Evolutionary conservation across 2,329 filamentous ascomycete genomes (phyloP).

Genomic region (Dactylellina parvicollis): DNA sequence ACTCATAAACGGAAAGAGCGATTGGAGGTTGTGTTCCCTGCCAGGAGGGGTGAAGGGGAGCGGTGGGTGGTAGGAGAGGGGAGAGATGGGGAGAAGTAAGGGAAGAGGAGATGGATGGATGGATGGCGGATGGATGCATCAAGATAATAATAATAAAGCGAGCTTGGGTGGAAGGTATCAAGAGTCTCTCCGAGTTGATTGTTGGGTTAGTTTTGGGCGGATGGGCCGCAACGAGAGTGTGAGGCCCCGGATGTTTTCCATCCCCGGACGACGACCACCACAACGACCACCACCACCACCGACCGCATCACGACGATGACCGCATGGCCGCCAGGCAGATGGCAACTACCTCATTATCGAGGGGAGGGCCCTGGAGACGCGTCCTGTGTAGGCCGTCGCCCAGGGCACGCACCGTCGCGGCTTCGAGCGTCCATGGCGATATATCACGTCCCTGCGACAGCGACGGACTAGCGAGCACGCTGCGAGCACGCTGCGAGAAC

Average conservation of each 20-base stretch:
- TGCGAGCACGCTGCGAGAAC: slow-evolving; percentile 1
- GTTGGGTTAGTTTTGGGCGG: not conserved
- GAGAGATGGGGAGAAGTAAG: slow-evolving; percentile 23
- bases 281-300: not conserved
- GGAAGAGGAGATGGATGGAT: slow-evolving; percentile 30
- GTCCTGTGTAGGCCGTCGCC: slow-evolving; percentile 8
- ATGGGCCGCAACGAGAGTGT: slow-evolving; percentile 26
- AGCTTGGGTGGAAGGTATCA: slow-evolving; percentile 22
- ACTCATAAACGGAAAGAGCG: slow-evolving; percentile 40
- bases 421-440: not conserved
- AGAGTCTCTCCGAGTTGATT: not conserved
- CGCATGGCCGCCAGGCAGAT: not conserved
- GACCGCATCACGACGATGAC: not conserved
- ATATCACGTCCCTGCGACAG: not conserved
- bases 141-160: slow-evolving; percentile 53
- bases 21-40: slow-evolving; percentile 27
- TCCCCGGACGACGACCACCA: not conserved
- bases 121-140: slow-evolving; percentile 42
- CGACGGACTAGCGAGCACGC: not conserved
- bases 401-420: slow-evolving; percentile 18
- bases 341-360: not conserved
- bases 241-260: slow-evolving; percentile 8
- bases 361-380: not conserved
- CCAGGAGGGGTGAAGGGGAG: slow-evolving; percentile 23
- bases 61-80: slow-evolving; percentile 24